These are phyloP conservation scores for Przewalskia tangutica DNA, from an alignment of 257 asterid genomes.

Conservation along the genomic window DNA sequence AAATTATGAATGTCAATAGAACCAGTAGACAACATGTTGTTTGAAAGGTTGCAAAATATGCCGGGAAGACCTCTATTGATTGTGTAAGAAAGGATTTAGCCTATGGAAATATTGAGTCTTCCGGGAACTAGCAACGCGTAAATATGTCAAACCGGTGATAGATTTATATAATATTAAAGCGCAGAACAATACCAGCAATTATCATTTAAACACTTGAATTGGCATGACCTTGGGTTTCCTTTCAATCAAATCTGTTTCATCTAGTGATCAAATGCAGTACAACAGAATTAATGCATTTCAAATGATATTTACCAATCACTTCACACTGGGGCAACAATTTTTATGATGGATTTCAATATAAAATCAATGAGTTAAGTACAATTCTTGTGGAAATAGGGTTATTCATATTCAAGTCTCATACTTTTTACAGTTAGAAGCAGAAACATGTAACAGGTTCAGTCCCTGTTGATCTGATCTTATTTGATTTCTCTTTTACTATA, in stretches of 20 bases:
- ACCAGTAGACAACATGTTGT: background rate
- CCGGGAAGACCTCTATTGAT: background rate
- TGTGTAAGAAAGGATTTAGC: background rate
- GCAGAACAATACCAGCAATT: background rate
- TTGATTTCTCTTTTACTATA: constrained; percentile 35
- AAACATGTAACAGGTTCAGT: constrained; percentile 31
- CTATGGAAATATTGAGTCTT: background rate
- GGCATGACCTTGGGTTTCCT: background rate
- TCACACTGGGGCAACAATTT: background rate
- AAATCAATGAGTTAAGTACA: background rate
- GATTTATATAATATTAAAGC: background rate
- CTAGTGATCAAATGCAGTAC: background rate
- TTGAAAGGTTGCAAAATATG: background rate
- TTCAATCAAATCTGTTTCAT: background rate
- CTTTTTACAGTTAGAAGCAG: constrained; percentile 30
- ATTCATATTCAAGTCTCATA: background rate
- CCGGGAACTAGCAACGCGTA: background rate
- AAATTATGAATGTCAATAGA: background rate
- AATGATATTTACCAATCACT: background rate
- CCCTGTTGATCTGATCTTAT: constrained; percentile 36
- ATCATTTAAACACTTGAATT: background rate
- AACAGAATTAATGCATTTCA: background rate
- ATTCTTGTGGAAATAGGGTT: background rate
- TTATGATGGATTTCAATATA: background rate
- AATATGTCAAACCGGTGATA: background rate